Evolutionary conservation across 805 yeast species (phyloP).

Genomic region (Starmera pachycereana): DNA sequence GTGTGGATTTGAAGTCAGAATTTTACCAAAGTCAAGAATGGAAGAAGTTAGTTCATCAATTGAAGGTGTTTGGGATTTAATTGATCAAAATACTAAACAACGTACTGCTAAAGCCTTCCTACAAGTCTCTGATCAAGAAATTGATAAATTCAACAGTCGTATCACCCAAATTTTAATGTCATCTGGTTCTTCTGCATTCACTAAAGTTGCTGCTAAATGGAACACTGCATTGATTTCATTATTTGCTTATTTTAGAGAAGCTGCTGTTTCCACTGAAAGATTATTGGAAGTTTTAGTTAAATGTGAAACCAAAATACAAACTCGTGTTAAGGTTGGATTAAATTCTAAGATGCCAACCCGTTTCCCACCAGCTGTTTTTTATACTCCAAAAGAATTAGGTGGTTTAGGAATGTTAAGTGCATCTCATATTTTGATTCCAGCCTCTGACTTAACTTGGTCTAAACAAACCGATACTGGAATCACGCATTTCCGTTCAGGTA

Average conservation of each 20-base stretch:
- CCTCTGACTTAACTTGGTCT: constrained; percentile 86
- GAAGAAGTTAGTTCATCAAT: constrained; percentile 41
- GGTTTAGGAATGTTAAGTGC: constrained; percentile 98
- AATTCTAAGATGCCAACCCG: constrained; percentile 98
- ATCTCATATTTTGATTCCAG: constrained; percentile 89
- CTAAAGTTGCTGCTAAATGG: constrained; percentile 93
- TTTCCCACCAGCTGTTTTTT: constrained; percentile 97
- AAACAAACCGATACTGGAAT: constrained; percentile 90
- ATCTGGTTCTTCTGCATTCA: constrained; percentile 90
- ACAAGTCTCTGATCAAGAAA: constrained; percentile 73
- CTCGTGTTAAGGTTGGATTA: constrained; percentile 86
- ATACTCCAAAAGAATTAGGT: constrained; percentile 94
- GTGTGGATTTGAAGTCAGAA: constrained; percentile 93
- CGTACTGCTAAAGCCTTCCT: constrained; percentile 82
- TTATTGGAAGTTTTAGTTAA: constrained; percentile 76
- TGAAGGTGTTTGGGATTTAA: constrained; percentile 90
- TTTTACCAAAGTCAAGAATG: constrained; percentile 63
- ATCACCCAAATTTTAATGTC: constrained; percentile 89
- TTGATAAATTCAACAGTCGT: constrained; percentile 70
- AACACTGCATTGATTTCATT: constrained; percentile 81
- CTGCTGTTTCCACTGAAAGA: constrained; percentile 72
- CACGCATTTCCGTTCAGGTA: constrained; percentile 89
- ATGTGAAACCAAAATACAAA: constrained; percentile 89
- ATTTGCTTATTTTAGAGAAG: constrained; percentile 88
- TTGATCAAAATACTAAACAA: constrained; percentile 62